These are phyloP conservation scores for Cokeromyces recurvatus DNA, from an alignment of 371 early-diverging fungal genomes.

Conservation along the genomic window DNA sequence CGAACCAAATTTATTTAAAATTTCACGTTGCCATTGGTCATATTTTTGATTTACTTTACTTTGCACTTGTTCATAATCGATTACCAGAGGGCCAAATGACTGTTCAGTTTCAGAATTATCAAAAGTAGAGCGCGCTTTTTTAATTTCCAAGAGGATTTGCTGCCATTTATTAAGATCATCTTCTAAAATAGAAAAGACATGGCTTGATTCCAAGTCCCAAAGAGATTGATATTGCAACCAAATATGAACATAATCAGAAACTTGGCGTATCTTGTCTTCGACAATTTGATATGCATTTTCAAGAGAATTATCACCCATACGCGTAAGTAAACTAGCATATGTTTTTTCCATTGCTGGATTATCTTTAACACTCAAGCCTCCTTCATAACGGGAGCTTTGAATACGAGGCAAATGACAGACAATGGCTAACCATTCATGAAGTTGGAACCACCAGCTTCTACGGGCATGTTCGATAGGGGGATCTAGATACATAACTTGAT, in stretches of 20 bases:
- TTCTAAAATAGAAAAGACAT: slow-evolving; percentile 81
- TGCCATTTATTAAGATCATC: slow-evolving; percentile 93
- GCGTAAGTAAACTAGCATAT: slow-evolving; percentile 72
- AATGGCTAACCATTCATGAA: slow-evolving; percentile 89
- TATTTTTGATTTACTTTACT: slow-evolving; percentile 97
- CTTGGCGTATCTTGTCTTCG: slow-evolving; percentile 75
- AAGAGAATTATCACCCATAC: slow-evolving; percentile 66
- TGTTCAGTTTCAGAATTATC: slow-evolving; percentile 92
- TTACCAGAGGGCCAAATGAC: slow-evolving; percentile 80
- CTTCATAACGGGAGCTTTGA: slow-evolving; percentile 90
- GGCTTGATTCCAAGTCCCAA: slow-evolving; percentile 92
- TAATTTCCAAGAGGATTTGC: slow-evolving; percentile 89
- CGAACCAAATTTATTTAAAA: slow-evolving; percentile 86
- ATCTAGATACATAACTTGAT: slow-evolving; percentile 94
- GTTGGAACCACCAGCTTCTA: slow-evolving; percentile 81
- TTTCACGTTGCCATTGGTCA: slow-evolving; percentile 96
- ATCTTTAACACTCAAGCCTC: slow-evolving; percentile 62
- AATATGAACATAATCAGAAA: slow-evolving; percentile 81
- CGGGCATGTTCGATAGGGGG: slow-evolving; percentile 95
- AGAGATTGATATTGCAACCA: slow-evolving; percentile 98
- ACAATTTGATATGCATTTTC: slow-evolving; percentile 80
- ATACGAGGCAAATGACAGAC: slow-evolving; percentile 76
- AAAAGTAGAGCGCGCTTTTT: slow-evolving; percentile 90
- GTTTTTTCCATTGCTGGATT: slow-evolving; percentile 53
- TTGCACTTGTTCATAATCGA: slow-evolving; percentile 97